These are phyloP conservation scores for Ophiostoma quercus DNA, from an alignment of 2,329 filamentous ascomycete species.

Conservation along the genomic window DNA sequence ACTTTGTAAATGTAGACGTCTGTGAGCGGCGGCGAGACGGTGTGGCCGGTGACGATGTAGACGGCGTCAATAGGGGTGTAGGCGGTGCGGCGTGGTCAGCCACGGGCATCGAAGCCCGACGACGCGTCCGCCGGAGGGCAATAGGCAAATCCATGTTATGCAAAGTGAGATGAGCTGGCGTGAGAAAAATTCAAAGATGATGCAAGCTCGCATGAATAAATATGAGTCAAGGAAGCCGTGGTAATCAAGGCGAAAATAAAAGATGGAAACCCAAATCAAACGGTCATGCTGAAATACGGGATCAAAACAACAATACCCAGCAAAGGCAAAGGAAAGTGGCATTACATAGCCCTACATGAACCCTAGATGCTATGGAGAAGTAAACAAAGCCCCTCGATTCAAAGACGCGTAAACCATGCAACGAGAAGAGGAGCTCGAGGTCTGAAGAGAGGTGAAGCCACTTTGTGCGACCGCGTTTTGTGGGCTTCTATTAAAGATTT, in stretches of 20 bases:
- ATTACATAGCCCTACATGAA: neutral
- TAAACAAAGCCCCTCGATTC: conserved; percentile 10
- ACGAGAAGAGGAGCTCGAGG: neutral
- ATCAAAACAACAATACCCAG: neutral
- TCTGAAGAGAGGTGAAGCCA: neutral
- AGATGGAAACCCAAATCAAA: neutral
- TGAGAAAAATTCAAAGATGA: too few species aligned
- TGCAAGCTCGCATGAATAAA: neutral
- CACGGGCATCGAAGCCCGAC: conserved; percentile 35
- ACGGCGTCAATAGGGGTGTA: conserved; percentile 13
- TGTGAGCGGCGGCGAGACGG: conserved; percentile 29
- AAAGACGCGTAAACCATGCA: neutral
- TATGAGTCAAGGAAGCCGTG: neutral
- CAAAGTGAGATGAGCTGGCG: neutral
- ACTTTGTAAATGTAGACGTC: conserved; percentile 16
- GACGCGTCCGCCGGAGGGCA: conserved; percentile 51
- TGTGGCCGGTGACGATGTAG: conserved; percentile 25
- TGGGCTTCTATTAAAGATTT: neutral
- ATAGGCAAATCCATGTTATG: conserved; percentile 41
- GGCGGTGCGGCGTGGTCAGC: conserved; percentile 17
- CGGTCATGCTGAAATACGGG: neutral
- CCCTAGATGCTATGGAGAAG: neutral
- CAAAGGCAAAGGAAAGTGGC: neutral
- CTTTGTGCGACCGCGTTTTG: conserved; percentile 10
- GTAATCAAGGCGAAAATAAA: neutral